These are phyloP conservation scores for Henningerozyma blattae DNA, from an alignment of 805 yeast genomes.

Conservation along the genomic window DNA sequence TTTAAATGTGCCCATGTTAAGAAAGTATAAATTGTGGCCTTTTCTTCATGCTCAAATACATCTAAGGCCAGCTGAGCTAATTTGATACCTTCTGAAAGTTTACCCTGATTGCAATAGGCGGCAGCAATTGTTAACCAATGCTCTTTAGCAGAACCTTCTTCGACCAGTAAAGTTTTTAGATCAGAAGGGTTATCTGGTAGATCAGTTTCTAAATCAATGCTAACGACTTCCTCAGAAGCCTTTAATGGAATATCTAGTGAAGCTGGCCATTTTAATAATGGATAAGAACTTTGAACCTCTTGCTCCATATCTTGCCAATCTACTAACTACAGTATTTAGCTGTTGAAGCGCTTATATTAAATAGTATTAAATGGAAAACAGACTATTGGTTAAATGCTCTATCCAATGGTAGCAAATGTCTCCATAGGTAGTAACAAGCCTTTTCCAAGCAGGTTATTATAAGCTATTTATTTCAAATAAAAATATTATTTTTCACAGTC, in stretches of 20 bases:
- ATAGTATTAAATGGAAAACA: no score
- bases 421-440: no score
- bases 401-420: no score
- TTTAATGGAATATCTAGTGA: conserved; percentile 53
- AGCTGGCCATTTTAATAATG: conserved; percentile 22
- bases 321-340: no score
- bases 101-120: conserved; percentile 59
- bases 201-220: conserved; percentile 69
- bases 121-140: conserved; percentile 79
- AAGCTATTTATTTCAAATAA: no score
- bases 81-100: conserved; percentile 47
- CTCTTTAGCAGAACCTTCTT: conserved; percentile 62
- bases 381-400: no score
- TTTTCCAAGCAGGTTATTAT: no score
- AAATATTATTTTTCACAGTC: no score
- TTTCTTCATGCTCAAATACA: conserved; percentile 20
- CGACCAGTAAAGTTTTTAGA: conserved; percentile 61
- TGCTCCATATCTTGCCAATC: no score
- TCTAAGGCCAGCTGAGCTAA: conserved; percentile 52
- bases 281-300: conserved; percentile 10
- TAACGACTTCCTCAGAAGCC: conserved; percentile 73
- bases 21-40: conserved; percentile 47
- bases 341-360: no score
- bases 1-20: conserved; percentile 63
- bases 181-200: conserved; percentile 86